A percentile compares a stretch with the other conserved stretches of the same genome.
phyloP scores from a whole-genome alignment of 2,329 filamentous ascomycete species.

The Pseudogymnoascus sp. region DNA sequence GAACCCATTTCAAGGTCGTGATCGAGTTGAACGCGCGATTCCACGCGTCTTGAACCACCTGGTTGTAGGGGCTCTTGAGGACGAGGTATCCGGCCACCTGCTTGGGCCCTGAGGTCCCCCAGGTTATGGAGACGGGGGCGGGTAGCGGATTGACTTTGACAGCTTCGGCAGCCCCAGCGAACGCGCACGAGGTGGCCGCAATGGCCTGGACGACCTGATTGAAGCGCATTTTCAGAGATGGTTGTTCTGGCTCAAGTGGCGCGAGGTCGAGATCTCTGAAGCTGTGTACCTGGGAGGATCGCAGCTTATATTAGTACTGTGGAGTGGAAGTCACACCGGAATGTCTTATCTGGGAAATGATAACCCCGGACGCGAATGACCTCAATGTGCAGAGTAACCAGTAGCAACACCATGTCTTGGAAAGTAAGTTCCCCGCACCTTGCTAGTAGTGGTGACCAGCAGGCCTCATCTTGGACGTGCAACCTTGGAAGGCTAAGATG shows the following conservation, averaged over 20 bases:
- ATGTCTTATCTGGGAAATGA: slow-evolving; percentile 8
- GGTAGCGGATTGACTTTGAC: slow-evolving; percentile 49
- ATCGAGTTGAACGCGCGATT: slow-evolving; percentile 43
- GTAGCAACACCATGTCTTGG: slow-evolving; percentile 5
- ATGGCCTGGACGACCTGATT: slow-evolving; percentile 9
- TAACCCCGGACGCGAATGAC: not conserved
- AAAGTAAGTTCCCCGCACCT: not conserved
- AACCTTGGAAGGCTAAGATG: not conserved
- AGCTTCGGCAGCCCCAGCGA: slow-evolving; percentile 34
- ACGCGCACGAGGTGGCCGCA: slow-evolving; percentile 20
- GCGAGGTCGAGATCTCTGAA: not conserved
- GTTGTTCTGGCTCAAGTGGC: not conserved
- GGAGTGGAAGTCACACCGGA: not conserved
- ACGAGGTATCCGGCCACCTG: slow-evolving; percentile 33
- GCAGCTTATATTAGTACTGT: slow-evolving; percentile 7
- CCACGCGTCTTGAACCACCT: slow-evolving; percentile 42
- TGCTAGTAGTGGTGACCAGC: not conserved
- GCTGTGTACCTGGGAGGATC: not conserved
- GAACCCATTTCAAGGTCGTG: slow-evolving; percentile 45
- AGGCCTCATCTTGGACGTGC: not conserved
- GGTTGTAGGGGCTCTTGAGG: slow-evolving; percentile 33
- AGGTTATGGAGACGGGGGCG: slow-evolving; percentile 45
- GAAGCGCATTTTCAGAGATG: slow-evolving; percentile 17
- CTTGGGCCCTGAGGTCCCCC: slow-evolving; percentile 45
- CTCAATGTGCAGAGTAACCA: not conserved